phyloP scores from a whole-genome alignment of 192 early-diverging fungal genomes.

The Dissophora globulifera region DNA sequence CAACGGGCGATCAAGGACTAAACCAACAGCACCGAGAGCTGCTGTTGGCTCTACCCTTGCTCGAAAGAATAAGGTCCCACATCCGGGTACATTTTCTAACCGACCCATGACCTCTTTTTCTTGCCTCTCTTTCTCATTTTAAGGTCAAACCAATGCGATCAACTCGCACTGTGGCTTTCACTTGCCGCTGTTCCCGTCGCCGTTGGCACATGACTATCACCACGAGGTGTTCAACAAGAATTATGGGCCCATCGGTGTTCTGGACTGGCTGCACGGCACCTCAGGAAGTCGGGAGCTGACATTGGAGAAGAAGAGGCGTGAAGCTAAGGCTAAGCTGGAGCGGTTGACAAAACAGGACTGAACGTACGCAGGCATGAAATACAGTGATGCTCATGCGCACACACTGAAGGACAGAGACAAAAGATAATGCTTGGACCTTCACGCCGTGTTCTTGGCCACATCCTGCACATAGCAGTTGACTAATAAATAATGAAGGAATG shows the following conservation, averaged over 20 bases:
- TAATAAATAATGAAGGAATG: too few species aligned
- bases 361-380: too few species aligned
- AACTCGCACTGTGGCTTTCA: slow-evolving; percentile 83
- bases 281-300: slow-evolving; percentile 36
- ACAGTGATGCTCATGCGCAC: too few species aligned
- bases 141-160: slow-evolving; percentile 65
- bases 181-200: slow-evolving; percentile 76
- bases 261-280: slow-evolving; percentile 48
- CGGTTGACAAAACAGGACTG: background rate
- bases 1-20: too few species aligned
- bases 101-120: background rate
- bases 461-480: too few species aligned
- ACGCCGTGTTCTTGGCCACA: too few species aligned
- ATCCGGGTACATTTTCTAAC: too few species aligned
- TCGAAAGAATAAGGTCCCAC: too few species aligned
- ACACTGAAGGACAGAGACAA: too few species aligned
- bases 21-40: too few species aligned
- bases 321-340: slow-evolving; percentile 15
- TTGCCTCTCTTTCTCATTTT: background rate
- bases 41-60: too few species aligned
- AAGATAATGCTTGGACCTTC: too few species aligned
- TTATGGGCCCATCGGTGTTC: slow-evolving; percentile 58
- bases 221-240: slow-evolving; percentile 72
- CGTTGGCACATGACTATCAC: slow-evolving; percentile 79
- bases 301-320: slow-evolving; percentile 31